A percentile compares a stretch with the other conserved stretches of the same genome.
Conservation (phyloP, 768 basidiomycete species). For the Leucocoprinus leucothites region DNA sequence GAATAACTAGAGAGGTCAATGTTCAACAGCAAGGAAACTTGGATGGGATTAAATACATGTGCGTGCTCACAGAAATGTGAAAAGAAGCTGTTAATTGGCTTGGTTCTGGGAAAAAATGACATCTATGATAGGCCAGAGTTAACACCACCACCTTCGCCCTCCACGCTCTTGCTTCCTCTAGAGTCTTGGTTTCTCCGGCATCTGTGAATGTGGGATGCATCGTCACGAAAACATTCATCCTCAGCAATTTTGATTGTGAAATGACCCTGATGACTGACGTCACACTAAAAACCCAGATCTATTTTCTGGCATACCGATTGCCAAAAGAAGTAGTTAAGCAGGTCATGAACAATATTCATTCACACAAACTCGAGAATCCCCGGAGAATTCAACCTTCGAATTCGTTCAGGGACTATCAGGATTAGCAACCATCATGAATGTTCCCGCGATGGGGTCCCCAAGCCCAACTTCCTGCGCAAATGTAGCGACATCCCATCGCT, state of each 20-base stretch:
- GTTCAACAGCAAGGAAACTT: background rate
- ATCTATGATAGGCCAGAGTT: too few relatives aligned
- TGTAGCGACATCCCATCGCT: constrained; percentile 38
- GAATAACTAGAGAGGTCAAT: background rate
- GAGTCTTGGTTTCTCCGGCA: too few relatives aligned
- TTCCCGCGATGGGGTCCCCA: constrained; percentile 44
- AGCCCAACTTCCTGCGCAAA: constrained; percentile 40
- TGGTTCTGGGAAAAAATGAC: background rate
- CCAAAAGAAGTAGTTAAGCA: background rate
- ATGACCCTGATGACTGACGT: background rate
- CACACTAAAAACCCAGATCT: background rate
- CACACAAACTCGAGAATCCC: background rate
- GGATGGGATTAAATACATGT: background rate
- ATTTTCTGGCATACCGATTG: background rate
- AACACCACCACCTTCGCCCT: background rate
- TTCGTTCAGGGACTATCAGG: background rate
- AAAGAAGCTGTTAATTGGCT: background rate
- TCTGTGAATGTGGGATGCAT: too few relatives aligned
- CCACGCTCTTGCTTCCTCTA: background rate
- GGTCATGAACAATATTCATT: background rate
- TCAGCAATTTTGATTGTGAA: background rate
- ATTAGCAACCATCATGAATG: constrained; percentile 43
- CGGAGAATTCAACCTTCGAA: background rate
- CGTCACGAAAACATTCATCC: background rate
- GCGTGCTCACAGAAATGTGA: background rate